A percentile compares a stretch with the other conserved stretches of the same genome.
Evolutionary conservation across 208 protist genomes (phyloP).

Genomic region (Crithidia expoeki): DNA sequence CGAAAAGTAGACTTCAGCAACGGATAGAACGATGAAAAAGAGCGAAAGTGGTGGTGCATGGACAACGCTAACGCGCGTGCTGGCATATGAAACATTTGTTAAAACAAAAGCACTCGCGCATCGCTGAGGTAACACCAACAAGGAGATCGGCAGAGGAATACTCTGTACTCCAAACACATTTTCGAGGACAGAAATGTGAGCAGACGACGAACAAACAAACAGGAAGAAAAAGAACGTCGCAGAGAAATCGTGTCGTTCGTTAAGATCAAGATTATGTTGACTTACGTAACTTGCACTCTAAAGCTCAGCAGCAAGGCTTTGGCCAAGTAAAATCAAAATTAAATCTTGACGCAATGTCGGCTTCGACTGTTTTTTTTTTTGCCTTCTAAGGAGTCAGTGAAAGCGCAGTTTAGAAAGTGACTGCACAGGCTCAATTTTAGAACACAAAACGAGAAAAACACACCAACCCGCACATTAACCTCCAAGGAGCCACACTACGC

Average conservation of each 20-base stretch:
- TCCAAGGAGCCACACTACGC: no score
- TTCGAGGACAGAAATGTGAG: background rate
- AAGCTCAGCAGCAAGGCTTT: background rate
- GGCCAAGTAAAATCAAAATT: conserved; percentile 1
- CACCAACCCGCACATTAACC: no score
- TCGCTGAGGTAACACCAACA: background rate
- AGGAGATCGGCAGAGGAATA: background rate
- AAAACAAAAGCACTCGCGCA: background rate
- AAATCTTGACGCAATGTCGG: background rate
- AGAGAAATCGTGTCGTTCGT: background rate
- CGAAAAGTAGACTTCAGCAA: no score
- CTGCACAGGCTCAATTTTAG: no score
- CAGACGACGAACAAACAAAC: background rate
- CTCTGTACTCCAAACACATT: background rate
- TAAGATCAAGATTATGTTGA: background rate
- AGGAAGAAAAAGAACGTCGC: background rate
- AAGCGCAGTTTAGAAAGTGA: background rate
- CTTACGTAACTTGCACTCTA: background rate
- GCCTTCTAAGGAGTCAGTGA: no score
- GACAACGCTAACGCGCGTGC: no score
- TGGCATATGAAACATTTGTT: no score
- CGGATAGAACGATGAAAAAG: no score
- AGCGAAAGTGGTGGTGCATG: no score
- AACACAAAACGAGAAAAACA: no score
- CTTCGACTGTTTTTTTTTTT: no score